Evolutionary conservation across 2,329 filamentous ascomycete genomes (phyloP), one percentile per base, ranked within the genome.

Genomic region (Fusarium sp.): DNA sequence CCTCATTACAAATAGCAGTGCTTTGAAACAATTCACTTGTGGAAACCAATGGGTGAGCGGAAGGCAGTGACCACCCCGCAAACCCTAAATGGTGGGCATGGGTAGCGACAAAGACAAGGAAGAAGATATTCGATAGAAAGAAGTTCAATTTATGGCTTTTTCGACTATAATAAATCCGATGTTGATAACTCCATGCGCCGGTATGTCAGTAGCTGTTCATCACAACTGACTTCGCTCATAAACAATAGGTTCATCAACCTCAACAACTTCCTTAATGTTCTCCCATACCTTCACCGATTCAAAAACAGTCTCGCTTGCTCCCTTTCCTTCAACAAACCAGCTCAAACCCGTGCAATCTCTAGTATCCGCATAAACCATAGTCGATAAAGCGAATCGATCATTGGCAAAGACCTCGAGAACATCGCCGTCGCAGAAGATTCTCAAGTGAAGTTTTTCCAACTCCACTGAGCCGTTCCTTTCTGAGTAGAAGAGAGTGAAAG

Each of bases 401-500:
- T 80, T 80, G 3, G 67, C 78, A 43, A 79, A 80, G 0, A 80
- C 54, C 21, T 80, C 78, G 0, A 80, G 54, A 11, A 76, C 60
- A n/a, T 78, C 76, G 1, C 75, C 73, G 4, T 80, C 78, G 8
- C 62, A 74, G 19, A 80, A 80, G 1, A 79, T 74, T 12, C 72
- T 63, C 18, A 79, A 6, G 8, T 61, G 68, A 1, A 79, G 40
- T 15, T 75, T 69, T 33, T 79, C 78, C 7, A 77, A 7, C 11
- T 65, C 63, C 9, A 77, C 77, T 3, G 33, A 19, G 1, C 63
- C 69, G 2, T 72, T 35, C 3, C 42, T 32, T 7, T 75, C 58
- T 0, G 52, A 50, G 23, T 67, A 68, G 73, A 88, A 87, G 1
- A 88, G 80, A 0, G 86, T 88, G 61, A 87, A 86, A 0, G 86